A percentile compares a stretch with the other conserved stretches of the same genome.
These are phyloP conservation scores for Phytopythium vexans DNA, from an alignment of 352 stramenopile species.

Conservation along the genomic window DNA sequence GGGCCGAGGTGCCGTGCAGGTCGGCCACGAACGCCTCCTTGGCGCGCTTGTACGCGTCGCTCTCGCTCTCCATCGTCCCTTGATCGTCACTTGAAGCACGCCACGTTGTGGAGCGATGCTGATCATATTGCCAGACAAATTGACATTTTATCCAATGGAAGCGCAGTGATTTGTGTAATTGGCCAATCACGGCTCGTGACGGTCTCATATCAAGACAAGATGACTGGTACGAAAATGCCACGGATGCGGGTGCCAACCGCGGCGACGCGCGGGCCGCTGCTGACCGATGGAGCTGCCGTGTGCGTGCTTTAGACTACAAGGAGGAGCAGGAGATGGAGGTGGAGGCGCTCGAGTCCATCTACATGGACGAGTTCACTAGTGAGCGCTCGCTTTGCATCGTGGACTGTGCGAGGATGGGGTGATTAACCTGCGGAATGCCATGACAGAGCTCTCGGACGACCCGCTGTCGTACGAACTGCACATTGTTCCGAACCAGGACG, in stretches of 20 bases:
- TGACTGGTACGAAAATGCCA: conserved; percentile 57
- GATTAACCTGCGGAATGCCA: neutral
- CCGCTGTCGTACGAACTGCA: conserved; percentile 74
- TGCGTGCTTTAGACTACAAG: conserved; percentile 64
- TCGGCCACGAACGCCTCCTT: conserved; percentile 82
- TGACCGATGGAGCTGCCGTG: conserved; percentile 1
- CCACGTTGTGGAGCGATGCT: neutral
- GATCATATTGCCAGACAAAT: neutral
- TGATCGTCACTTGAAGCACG: neutral
- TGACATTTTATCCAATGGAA: conserved; percentile 26
- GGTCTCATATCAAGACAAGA: conserved; percentile 27
- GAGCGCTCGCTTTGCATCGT: conserved; percentile 9
- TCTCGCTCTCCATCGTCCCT: conserved; percentile 27
- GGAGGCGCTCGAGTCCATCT: conserved; percentile 87
- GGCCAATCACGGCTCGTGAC: conserved; percentile 23
- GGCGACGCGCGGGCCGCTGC: neutral
- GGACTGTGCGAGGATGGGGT: neutral
- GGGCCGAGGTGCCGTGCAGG: conserved; percentile 60
- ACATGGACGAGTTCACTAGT: conserved; percentile 90
- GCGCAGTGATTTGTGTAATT: conserved; percentile 1
- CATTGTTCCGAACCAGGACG: conserved; percentile 83
- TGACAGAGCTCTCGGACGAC: conserved; percentile 68
- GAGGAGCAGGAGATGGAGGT: conserved; percentile 89
- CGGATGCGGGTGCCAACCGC: neutral
- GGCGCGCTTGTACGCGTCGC: conserved; percentile 80